Base-by-base conservation (phyloP, 805 yeast genomes). In the Candida anglica region DNA sequence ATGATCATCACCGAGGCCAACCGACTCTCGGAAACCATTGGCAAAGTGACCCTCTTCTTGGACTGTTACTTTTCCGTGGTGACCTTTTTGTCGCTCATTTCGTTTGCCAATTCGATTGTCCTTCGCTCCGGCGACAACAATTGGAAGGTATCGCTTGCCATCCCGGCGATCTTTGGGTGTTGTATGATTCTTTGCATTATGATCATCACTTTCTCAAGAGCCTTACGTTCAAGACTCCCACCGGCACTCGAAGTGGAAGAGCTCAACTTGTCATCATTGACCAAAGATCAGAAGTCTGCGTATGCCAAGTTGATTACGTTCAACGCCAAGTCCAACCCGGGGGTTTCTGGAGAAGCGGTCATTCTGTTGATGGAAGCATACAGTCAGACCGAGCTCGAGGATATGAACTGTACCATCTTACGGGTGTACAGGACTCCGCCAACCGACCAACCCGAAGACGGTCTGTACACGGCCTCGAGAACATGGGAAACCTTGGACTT, bases 311-410 rank as follows among this genome's bases (percentile, higher is more conserved):
- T 48, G 13, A 46, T 48, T 21, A 38, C 43, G 16, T 32, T 38
- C 17, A 48, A 48, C 34, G 16, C 33, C 9, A 46, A 36, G 28
- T 41, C 38, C 28, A 48, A 48, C 29, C 39, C 45, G 4, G 53
- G 53, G 2, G 37, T 45, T 6, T 29, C 39, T 1, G 53, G 53
- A 7, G 48, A 48, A 24, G 38, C 42, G 17, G 41, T 39, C 2
- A 27, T 48, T 3, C 38, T 49, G 25, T 36, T 48, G 21, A 46
- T 48, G 45, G 50, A 47, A 27, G 35, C 45, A 10, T 48, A 48
- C 24, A 23, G 34, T 13, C 35, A 33, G 19, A 22, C 42, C 0
- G 31, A 30, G 11, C 19, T 48, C 8, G 35, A 34, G 4, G 42
- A 41, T 6, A 37, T 48, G 40, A 32, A 18, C 17, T 43, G 46